Base-by-base conservation (phyloP, 352 stramenopile genomes). In the Peronospora destructor region DNA sequence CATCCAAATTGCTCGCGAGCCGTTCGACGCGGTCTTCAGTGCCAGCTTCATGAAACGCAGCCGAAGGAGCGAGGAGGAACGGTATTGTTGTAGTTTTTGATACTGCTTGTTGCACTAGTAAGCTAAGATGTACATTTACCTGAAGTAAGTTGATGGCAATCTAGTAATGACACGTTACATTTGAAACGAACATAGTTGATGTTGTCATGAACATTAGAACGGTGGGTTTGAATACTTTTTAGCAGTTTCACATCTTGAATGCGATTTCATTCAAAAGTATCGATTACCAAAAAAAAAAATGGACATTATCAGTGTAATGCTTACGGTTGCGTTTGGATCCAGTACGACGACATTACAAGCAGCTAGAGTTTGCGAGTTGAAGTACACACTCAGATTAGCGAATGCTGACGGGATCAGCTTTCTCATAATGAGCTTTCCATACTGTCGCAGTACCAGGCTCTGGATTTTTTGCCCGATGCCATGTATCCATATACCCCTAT, bases 1-100 rank as follows among this genome's bases (percentile, higher is more conserved):
- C 45, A 61, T 25, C 41, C 58, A 3, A 66, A 61, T 19, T 89
- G 78, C 46, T 56, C 63, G 3, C 63, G 73, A 25, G 69, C 77
- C 0, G 73, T 89, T 35, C 62, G 77, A 25, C 68, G 76, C 36
- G 77, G 77, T n/a, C 47, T 59, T 10, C 35, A 78, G 13, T 89
- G 77, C 51, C 73, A 85, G 37, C 50, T 76, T 13, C 77, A 89
- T 41, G 73, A 85, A 26, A 19, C 48, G 5, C 48, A 61, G 21
- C 38, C 32, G 19, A 25, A 50, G 21, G 30, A 40, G 16, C 17
- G 36, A 25, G 25, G 44, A 50, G 53, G 56, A 17, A 51, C 28
- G 23, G 26, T 63, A 26, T 16, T 32, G 25, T 30, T 68, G 45
- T 64, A 60, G 45, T 45, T 49, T 48, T 26, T 26, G 23, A 26